Percentiles rank a stretch among this genome's conserved stretches.
Evolutionary conservation across 2,329 filamentous ascomycete genomes (phyloP).

Genomic region (Aspergillus novoparasiticus): DNA sequence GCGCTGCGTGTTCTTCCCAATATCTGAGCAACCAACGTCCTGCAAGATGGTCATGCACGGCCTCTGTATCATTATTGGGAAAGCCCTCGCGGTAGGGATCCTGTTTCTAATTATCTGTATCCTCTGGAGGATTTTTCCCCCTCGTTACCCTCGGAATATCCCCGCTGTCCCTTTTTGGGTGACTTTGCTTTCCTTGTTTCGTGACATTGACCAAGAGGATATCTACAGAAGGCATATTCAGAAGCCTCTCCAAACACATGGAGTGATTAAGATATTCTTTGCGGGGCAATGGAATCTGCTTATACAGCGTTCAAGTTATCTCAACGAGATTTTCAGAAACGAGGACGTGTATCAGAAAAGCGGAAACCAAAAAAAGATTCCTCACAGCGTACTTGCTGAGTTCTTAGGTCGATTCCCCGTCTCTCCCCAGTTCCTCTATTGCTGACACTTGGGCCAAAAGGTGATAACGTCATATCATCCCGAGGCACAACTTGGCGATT

Average conservation of each 20-base stretch:
- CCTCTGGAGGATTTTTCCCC: neutral
- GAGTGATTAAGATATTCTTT: slow-evolving; percentile 49
- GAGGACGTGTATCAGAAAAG: slow-evolving; percentile 28
- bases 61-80: neutral
- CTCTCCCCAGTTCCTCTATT: neutral
- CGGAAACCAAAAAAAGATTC: slow-evolving; percentile 30
- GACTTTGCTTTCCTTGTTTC: slow-evolving; percentile 45
- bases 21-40: neutral
- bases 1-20: neutral
- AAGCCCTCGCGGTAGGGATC: neutral
- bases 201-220: slow-evolving; percentile 48
- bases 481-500: slow-evolving; percentile 35
- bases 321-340: slow-evolving; percentile 38
- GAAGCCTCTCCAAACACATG: slow-evolving; percentile 17
- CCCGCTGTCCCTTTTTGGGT: slow-evolving; percentile 47
- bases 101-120: neutral
- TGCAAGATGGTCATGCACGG: neutral
- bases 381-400: slow-evolving; percentile 35
- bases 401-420: slow-evolving; percentile 39
- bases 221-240: slow-evolving; percentile 45
- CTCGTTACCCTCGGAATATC: neutral
- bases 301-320: slow-evolving; percentile 19
- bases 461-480: slow-evolving; percentile 33
- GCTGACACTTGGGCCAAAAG: neutral
- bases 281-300: neutral